These are phyloP conservation scores for Chloranthus sessilifolius DNA, from an alignment of 164 flowering plant species.

Conservation along the genomic window DNA sequence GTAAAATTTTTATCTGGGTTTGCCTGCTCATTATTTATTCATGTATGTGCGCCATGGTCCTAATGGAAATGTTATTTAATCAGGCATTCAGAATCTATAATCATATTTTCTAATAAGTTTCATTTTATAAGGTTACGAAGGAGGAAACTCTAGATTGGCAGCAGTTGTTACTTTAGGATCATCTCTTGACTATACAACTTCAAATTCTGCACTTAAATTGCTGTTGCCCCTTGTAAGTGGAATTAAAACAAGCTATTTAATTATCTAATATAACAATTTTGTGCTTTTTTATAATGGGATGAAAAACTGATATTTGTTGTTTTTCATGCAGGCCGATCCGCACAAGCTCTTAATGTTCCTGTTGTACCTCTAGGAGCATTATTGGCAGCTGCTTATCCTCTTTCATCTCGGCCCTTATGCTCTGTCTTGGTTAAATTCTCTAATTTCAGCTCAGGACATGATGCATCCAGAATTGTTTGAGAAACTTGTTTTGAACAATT, in stretches of 20 bases:
- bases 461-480: slow-evolving; percentile 87
- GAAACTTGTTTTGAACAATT: slow-evolving; percentile 85
- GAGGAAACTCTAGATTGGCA: slow-evolving; percentile 58
- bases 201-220: slow-evolving; percentile 73
- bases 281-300: not conserved
- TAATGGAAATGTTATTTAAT: too few relatives aligned
- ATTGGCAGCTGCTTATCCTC: slow-evolving; percentile 81
- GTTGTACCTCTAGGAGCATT: slow-evolving; percentile 87
- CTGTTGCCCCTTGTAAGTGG: slow-evolving; percentile 88
- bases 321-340: slow-evolving; percentile 82
- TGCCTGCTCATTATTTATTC: too few relatives aligned
- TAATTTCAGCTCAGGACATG: slow-evolving; percentile 89
- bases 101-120: not conserved
- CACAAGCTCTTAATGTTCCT: slow-evolving; percentile 92
- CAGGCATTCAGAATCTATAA: not conserved
- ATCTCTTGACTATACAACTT: slow-evolving; percentile 80
- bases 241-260: not conserved
- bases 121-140: slow-evolving; percentile 50
- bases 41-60: too few relatives aligned
- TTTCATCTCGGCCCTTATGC: slow-evolving; percentile 79
- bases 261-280: not conserved
- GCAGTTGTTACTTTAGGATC: slow-evolving; percentile 90
- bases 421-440: slow-evolving; percentile 72
- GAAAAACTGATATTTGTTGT: not conserved
- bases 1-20: too few relatives aligned